Conservation (phyloP, 352 stramenopile species). For the Pythium insidiosum region DNA sequence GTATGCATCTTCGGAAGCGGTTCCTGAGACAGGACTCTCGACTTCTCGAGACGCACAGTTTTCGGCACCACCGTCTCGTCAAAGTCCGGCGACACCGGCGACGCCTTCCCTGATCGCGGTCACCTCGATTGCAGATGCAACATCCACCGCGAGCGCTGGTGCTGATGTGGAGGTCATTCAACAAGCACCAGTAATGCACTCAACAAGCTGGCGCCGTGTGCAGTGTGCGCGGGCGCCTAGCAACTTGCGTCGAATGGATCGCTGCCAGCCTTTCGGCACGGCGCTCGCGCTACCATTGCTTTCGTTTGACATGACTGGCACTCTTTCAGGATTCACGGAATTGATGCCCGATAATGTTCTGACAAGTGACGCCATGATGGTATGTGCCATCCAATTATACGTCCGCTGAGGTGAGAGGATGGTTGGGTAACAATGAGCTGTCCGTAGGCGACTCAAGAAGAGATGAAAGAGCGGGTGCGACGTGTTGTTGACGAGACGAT, state of each 20-base stretch:
- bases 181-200: slow-evolving; percentile 14
- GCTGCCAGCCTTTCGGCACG: too few species aligned
- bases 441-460: slow-evolving; percentile 21
- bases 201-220: slow-evolving; percentile 17
- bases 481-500: slow-evolving; percentile 22
- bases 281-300: too few species aligned
- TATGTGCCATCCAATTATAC: too few species aligned
- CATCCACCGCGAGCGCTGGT: background rate
- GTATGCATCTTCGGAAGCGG: too few species aligned
- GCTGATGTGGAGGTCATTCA: background rate
- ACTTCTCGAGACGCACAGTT: too few species aligned
- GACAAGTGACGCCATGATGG: too few species aligned
- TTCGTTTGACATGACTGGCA: too few species aligned
- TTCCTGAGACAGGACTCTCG: too few species aligned
- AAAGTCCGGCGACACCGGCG: background rate
- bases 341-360: background rate
- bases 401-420: too few species aligned
- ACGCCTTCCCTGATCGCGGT: slow-evolving; percentile 7
- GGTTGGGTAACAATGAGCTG: too few species aligned
- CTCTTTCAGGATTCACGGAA: too few species aligned
- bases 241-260: slow-evolving; percentile 16
- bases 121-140: slow-evolving; percentile 4
- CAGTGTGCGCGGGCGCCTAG: slow-evolving; percentile 10
- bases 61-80: too few species aligned
- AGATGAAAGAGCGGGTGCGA: slow-evolving; percentile 22